Evolutionary conservation across 306 rosid species (phyloP), one percentile per base, ranked within the genome.

Genomic region (Albizia julibrissin): DNA sequence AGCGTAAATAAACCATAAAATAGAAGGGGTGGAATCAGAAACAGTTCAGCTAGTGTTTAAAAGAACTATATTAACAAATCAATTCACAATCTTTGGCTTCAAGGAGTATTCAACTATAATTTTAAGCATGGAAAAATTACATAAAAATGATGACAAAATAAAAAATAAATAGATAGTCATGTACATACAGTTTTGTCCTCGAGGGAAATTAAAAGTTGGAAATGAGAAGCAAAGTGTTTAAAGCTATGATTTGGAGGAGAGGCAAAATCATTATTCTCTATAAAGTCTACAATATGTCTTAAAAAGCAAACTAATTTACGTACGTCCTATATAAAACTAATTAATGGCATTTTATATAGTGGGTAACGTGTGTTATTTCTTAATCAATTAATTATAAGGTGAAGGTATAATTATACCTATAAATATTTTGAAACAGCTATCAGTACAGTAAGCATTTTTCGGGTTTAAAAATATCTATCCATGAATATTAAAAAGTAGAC

Each of bases 301-400:
- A 83, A 75, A 22, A 92, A 90, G 90, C 94, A 91, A 91, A 92
- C 91, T 84, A 84, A 86, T 73, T 71, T 34, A 34, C 39, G 39
- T 79, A 83, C 81, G 47, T 78, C 81, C 44, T 73, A 72, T 73
- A 72, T 80, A 81, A 90, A 89, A 71, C 10, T 10, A 88, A 71
- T 56, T 83, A 87, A 82, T 85, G n/a, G 56, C 56, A 66, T 66
- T 3, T 85, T 84, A 82, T 69, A 86, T 90, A 85, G 87, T 89
- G 84, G 84, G 15, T 10, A 43, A 82, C 39, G 39, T 34, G 39
- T 5, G 6, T 34, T 34, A 34, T 34, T 34, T 34, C 39, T 34
- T 87, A 91, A 85, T 87, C 86, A 82, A 89, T 88, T 84, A 7
- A 58, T 58, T 61, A 49, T 24, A 84, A n/a, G n/a, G n/a, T n/a